Conservation (phyloP, 1,284 basidiomycete species). For the Inonotus obliquus region DNA sequence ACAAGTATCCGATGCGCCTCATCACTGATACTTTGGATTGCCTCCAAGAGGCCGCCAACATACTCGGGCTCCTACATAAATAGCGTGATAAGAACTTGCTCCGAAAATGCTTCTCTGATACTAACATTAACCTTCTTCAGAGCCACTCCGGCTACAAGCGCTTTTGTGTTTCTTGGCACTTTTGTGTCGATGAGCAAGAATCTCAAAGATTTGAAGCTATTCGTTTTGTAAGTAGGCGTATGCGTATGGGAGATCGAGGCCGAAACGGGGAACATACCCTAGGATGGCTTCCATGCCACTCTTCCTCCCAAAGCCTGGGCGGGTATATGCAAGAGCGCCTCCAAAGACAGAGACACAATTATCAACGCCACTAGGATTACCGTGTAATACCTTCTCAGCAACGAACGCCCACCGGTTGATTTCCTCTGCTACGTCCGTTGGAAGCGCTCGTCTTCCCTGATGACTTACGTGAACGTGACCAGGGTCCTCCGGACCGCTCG, state of each 20-base stretch:
- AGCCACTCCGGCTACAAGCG: constrained; percentile 86
- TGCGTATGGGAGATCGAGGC: background rate
- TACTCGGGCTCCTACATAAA: constrained; percentile 67
- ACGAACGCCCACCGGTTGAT: constrained; percentile 95
- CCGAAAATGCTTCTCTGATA: constrained; percentile 15
- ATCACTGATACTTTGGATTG: constrained; percentile 80
- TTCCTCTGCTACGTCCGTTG: constrained; percentile 58
- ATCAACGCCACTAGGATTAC: constrained; percentile 96
- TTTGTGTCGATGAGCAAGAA: constrained; percentile 94
- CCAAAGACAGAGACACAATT: constrained; percentile 94
- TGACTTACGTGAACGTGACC: constrained; percentile 60
- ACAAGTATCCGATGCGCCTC: constrained; percentile 74
- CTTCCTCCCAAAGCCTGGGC: constrained; percentile 71
- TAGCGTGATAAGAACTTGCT: constrained; percentile 13
- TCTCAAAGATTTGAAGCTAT: constrained; percentile 57
- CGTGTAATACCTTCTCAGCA: constrained; percentile 94
- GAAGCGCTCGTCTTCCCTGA: constrained; percentile 59
- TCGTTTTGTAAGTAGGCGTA: no score
- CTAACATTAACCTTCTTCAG: constrained; percentile 65
- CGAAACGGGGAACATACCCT: constrained; percentile 66
- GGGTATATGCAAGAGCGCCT: constrained; percentile 89
- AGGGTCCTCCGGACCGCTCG: constrained; percentile 29
- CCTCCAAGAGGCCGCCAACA: constrained; percentile 67
- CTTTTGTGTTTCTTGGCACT: constrained; percentile 91
- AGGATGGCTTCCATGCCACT: constrained; percentile 82